Base-by-base conservation (phyloP, 2,329 filamentous ascomycete species). In the Orbilia quercus region DNA sequence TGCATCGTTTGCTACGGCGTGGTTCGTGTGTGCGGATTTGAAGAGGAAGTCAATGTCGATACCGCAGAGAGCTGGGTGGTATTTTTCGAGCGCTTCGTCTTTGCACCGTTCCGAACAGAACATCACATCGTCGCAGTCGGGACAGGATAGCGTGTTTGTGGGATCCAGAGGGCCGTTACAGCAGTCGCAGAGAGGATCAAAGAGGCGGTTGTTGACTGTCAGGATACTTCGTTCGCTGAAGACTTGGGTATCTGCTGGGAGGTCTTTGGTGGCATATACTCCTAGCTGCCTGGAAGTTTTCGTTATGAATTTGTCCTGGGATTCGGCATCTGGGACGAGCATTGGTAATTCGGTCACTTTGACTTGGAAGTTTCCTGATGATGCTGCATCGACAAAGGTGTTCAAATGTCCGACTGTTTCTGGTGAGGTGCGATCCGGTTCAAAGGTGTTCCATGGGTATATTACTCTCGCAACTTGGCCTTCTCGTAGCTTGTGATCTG, bases 111-210 rank as follows among this genome's bases (percentile, higher is more conserved):
- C 82, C 75, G 85, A 84, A 80, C 88, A 90, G 76, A 89, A 90
- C 58, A 89, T 87, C 1, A 86, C 88, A 72, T 90, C 88, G 72
- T 85, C 82, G 78, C 88, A 90, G 36, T 87, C 85, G 2, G 84
- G 82, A 75, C 88, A 90, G 75, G 80, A 84, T 38, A 88, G 34
- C 1, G 67, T 73, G n/a, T 74, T 63, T 1, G 40, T 22, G 0
- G 82, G 0, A 85, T 84, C 0, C 90, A 91, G 4, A 96, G 84
- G 22, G 1, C 65, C 72, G 16, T 92, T 92, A 80, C 94, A 98
- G 12, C 92, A 92, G 80, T 98, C 94, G 80, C 94, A 98, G 28
- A 94, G 85, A 2, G 90, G 85, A 75, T 96, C 92, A 79, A 96
- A 92, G 11, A 95, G 85, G 28, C 92, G 88, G 79, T 95, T 95